A percentile compares a stretch with the other conserved stretches of the same genome.
phyloP scores from a whole-genome alignment of 1,284 basidiomycete species.

The Prillingera fragicola region DNA sequence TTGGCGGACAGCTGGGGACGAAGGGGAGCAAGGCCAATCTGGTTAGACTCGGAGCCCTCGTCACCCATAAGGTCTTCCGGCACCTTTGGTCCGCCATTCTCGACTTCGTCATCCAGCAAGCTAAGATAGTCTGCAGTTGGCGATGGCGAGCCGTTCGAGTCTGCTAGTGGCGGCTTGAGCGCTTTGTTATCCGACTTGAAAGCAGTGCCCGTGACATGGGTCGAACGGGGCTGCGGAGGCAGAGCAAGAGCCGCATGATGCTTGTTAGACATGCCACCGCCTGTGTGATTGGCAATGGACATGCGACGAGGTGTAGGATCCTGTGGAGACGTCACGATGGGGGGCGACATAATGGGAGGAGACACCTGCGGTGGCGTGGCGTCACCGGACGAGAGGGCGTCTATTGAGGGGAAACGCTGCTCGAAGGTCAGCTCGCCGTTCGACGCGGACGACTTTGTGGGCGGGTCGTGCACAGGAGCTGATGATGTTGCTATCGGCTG shows the following conservation, averaged over 20 bases:
- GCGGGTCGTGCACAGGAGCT: too few species aligned
- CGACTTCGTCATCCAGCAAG: slow-evolving; percentile 11
- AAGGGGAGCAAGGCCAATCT: slow-evolving; percentile 8
- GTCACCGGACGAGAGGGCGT: slow-evolving; percentile 26
- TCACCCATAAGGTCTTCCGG: slow-evolving; percentile 12
- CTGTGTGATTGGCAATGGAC: slow-evolving; percentile 40
- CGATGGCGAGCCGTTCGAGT: not conserved
- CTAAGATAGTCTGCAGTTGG: slow-evolving; percentile 15
- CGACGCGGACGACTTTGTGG: slow-evolving; percentile 18
- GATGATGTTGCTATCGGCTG: not conserved
- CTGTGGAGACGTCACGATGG: too few species aligned
- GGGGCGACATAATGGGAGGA: too few species aligned
- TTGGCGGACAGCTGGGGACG: slow-evolving; percentile 7
- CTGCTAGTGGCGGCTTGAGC: slow-evolving; percentile 2
- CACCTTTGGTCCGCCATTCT: not conserved
- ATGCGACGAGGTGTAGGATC: slow-evolving; percentile 11
- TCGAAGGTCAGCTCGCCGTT: slow-evolving; percentile 38
- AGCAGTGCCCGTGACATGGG: slow-evolving; percentile 47
- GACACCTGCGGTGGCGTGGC: slow-evolving; percentile 7
- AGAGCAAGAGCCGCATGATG: not conserved
- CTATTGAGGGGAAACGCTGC: slow-evolving; percentile 43
- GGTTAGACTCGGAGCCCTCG: slow-evolving; percentile 6
- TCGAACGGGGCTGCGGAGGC: slow-evolving; percentile 33
- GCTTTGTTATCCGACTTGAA: slow-evolving; percentile 28
- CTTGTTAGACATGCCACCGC: slow-evolving; percentile 16